Base-by-base conservation (phyloP, 331 rosid species). In the Acacia concinna region DNA sequence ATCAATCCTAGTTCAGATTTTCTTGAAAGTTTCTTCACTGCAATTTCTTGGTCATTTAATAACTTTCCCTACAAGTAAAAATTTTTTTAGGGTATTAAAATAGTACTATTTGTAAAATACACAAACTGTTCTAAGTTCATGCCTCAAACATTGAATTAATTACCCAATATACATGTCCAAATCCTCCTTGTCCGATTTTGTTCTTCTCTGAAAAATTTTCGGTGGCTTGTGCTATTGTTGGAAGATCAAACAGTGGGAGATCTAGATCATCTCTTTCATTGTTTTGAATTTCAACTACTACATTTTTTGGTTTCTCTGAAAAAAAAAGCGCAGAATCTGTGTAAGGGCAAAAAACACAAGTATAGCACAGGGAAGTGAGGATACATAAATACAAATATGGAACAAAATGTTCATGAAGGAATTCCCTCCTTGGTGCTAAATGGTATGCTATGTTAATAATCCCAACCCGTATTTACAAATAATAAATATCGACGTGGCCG, bases 161-260 rank as follows among this genome's bases (percentile, higher is more conserved):
- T 65, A 66, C 71, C 71, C 28, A 18, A 20, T 66, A 67, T 11
- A 83, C 86, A 28, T 70, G 74, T 68, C 86, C 83, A 60, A 83
- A 83, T 35, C 83, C 86, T 47, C 86, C 86, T 74, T 83, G 69
- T 74, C 86, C 86, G 0, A 83, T 68, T 18, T 68, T 74, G 34
- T 74, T 83, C 0, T 68, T 59, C 3, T 17, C 21, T 9, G 79
- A 56, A 38, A 78, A 78, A 38, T 41, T 25, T 25, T 46, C 14
- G 0, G 82, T 73, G 68, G 86, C 81, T 23, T 0, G 17, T 10
- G 20, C 28, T 57, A 83, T 46, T 44, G 70, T 25, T 20, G 54
- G 40, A 3, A 78, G 23, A 34, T 46, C 41, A 43, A 82, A 51
- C 30, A 73, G 52, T 3, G 64, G 85, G 37, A 82, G 54, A 43